Base-by-base conservation (phyloP, 768 basidiomycete genomes). In the Panus rudis region DNA sequence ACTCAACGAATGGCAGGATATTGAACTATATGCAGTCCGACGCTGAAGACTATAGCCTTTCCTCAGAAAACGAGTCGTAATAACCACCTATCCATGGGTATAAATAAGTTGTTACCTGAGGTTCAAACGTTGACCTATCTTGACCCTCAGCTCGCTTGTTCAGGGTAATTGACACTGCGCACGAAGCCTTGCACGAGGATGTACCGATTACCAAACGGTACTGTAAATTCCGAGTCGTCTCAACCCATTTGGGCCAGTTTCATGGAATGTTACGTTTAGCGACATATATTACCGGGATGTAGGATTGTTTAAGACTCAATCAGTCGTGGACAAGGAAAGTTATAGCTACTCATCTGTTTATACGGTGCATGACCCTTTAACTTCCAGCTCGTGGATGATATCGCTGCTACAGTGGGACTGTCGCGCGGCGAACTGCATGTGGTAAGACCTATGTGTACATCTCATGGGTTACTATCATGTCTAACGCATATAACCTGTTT, bases 271-370 rank as follows among this genome's bases (percentile, higher is more conserved):
- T 22, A 19, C 43, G 14, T 20, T 10, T 33, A 92, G 92, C 12
- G 92, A 94, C 60, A 73, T 94, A 13, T 97, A 76, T 63, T 97
- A 98, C 64, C 79, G 79, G 50, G 89, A 94, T 45, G 84, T 91
- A 2, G 50, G 60, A 0, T 64, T 96, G 4, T 98, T 94, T 64
- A 78, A 71, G 47, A 75, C 67, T 6, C 93, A 98, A 59, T 62
- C 65, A n/a, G 71, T 73, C 0, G 91, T 94, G 1, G 88, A 97
- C 61, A 70, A 70, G 47, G 92, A 89, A 50, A 39, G 68, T 52
- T 20, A 13, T 30, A 33, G 43, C 25, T 16, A 31, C 6, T 24
- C 28, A 26, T 3, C 41, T 40, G 47, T 37, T 42, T 40, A 24
- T 20, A 32, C 28, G n/a, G 22, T 28, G 35, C 26, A 41, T 38